Percentiles rank a stretch among this genome's conserved stretches.
Conservation (phyloP, 768 basidiomycete species). For the Daedalea quercina region DNA sequence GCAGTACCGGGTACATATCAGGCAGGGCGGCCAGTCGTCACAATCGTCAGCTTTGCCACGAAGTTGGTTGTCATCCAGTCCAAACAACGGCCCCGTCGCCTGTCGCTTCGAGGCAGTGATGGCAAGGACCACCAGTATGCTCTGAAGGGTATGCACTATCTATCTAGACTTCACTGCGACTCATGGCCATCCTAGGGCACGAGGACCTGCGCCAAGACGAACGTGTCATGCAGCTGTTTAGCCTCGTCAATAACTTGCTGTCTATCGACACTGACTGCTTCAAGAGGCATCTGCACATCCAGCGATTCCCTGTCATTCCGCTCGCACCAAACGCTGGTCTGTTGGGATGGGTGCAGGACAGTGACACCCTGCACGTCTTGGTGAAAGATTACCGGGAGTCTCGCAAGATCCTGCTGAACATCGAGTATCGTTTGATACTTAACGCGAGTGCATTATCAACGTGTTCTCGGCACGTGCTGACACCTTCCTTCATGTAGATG, state of each 20-base stretch:
- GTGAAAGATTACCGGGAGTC: slow-evolving; percentile 96
- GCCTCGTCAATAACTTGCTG: slow-evolving; percentile 91
- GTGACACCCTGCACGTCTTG: slow-evolving; percentile 92
- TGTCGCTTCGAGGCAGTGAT: slow-evolving; percentile 84
- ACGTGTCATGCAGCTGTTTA: slow-evolving; percentile 97
- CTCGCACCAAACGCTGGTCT: slow-evolving; percentile 94
- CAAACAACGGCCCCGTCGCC: slow-evolving; percentile 90
- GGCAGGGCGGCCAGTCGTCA: slow-evolving; percentile 76
- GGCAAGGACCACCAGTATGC: slow-evolving; percentile 88
- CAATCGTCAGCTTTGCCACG: slow-evolving; percentile 77
- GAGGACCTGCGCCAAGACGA: slow-evolving; percentile 99
- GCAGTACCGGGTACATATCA: slow-evolving; percentile 99
- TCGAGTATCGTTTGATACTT: slow-evolving; percentile 97
- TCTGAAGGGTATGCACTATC: slow-evolving; percentile 64
- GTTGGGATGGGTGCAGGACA: slow-evolving; percentile 92
- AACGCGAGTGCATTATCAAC: slow-evolving; percentile 47
- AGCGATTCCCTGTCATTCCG: slow-evolving; percentile 88
- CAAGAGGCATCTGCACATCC: slow-evolving; percentile 93
- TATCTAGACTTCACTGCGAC: background rate
- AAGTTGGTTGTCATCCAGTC: slow-evolving; percentile 93
- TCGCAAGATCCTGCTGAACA: slow-evolving; percentile 92
- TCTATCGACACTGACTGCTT: slow-evolving; percentile 92
- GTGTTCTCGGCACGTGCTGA: slow-evolving; percentile 10
- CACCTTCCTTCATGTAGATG: slow-evolving; percentile 65
- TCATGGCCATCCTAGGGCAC: too few species aligned